Conservation (phyloP, 164 flowering plant species). For the Santalum album region DNA sequence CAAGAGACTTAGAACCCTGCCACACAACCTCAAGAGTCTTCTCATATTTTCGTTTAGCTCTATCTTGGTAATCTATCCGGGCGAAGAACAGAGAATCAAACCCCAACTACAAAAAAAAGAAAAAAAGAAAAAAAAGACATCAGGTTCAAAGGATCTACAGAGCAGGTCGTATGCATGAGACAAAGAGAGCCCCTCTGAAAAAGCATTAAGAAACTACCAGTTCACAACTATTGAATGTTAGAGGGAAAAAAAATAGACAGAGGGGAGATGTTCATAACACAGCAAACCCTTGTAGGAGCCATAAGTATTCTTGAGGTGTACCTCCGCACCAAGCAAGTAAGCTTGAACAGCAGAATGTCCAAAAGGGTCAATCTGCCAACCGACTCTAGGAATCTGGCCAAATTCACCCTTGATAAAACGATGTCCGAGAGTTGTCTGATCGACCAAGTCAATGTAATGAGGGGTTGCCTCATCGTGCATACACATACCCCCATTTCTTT, state of each 20-base stretch:
- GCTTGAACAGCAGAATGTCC: constrained; percentile 94
- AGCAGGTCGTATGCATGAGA: neutral
- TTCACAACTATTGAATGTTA: too few species aligned
- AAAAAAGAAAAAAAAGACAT: too few species aligned
- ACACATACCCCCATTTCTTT: constrained; percentile 80
- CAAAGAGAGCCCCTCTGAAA: too few species aligned
- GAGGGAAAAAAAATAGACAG: too few species aligned
- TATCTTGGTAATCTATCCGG: constrained; percentile 91
- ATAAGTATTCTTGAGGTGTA: constrained; percentile 9
- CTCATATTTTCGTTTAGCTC: constrained; percentile 59
- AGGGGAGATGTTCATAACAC: neutral
- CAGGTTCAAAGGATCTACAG: neutral
- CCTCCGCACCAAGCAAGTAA: constrained; percentile 84
- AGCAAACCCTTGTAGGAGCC: neutral
- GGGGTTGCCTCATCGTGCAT: constrained; percentile 89
- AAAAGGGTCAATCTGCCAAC: constrained; percentile 93
- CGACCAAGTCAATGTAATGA: constrained; percentile 80
- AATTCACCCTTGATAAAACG: constrained; percentile 52
- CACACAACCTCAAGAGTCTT: constrained; percentile 86
- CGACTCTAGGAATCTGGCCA: constrained; percentile 56
- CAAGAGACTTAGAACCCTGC: constrained; percentile 75
- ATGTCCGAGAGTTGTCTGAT: constrained; percentile 83
- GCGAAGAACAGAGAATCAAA: constrained; percentile 76
- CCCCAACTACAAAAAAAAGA: constrained; percentile 52
- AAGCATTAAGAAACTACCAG: neutral